Evolutionary conservation across 1,284 basidiomycete species (phyloP).

Genomic region (Malassezia arunalokei): DNA sequence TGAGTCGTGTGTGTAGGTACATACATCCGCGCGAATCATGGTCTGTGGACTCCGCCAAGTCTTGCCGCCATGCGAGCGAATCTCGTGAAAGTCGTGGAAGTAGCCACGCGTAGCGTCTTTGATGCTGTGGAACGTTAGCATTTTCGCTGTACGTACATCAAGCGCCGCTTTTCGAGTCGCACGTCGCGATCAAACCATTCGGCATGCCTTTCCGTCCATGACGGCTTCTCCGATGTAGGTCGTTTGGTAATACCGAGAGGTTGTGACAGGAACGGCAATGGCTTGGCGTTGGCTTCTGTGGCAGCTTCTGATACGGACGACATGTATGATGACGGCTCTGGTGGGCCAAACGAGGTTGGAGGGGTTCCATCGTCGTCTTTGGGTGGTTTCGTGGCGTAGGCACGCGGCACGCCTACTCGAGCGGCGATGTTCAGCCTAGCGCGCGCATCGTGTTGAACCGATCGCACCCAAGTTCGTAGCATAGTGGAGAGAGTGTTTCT

Average conservation of each 20-base stretch:
- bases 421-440: no score
- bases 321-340: slow-evolving; percentile 3
- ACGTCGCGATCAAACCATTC: slow-evolving; percentile 56
- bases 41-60: slow-evolving; percentile 84
- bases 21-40: slow-evolving; percentile 53
- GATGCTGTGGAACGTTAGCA: slow-evolving; percentile 52
- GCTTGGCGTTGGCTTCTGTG: slow-evolving; percentile 16
- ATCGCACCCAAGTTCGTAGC: no score
- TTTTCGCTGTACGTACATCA: slow-evolving; percentile 55
- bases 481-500: no score
- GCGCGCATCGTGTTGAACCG: no score
- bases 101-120: slow-evolving; percentile 78
- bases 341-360: not conserved
- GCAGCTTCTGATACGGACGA: slow-evolving; percentile 9
- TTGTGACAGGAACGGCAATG: slow-evolving; percentile 55
- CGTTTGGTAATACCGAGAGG: slow-evolving; percentile 59
- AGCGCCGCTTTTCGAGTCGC: slow-evolving; percentile 23
- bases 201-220: slow-evolving; percentile 58
- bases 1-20: not conserved
- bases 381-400: no score
- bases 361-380: not conserved
- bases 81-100: slow-evolving; percentile 75
- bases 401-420: no score
- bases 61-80: slow-evolving; percentile 75
- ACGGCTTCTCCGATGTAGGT: slow-evolving; percentile 55